phyloP scores from a whole-genome alignment of 2,329 filamentous ascomycete species.

The Ophidiomyces ophidiicola region DNA sequence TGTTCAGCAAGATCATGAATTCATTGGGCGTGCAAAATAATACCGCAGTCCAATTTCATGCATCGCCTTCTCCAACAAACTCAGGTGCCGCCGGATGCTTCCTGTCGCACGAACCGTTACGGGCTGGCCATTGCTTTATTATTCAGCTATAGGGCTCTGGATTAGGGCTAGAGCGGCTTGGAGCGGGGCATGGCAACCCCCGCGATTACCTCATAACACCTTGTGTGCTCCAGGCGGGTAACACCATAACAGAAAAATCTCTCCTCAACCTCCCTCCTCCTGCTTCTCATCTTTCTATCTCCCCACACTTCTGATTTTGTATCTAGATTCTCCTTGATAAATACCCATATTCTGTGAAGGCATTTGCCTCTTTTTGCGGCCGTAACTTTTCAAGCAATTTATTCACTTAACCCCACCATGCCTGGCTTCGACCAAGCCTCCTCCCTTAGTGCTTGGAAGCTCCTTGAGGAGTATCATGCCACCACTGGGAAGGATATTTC shows the following conservation, averaged over 20 bases:
- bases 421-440: constrained; percentile 51
- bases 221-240: constrained; percentile 1
- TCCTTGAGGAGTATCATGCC: constrained; percentile 83
- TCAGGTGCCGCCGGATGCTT: too few relatives aligned
- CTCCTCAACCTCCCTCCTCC: too few relatives aligned
- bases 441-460: constrained; percentile 74
- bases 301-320: background rate
- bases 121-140: too few relatives aligned
- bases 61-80: too few relatives aligned
- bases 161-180: too few relatives aligned
- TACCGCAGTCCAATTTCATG: too few relatives aligned
- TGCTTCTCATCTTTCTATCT: background rate
- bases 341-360: too few relatives aligned
- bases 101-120: too few relatives aligned
- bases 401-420: constrained; percentile 21
- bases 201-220: constrained; percentile 8
- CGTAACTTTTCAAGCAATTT: background rate
- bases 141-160: too few relatives aligned
- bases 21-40: too few relatives aligned
- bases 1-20: too few relatives aligned
- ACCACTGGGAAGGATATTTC: constrained; percentile 77
- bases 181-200: background rate
- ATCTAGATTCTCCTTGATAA: too few relatives aligned
- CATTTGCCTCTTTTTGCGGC: background rate
- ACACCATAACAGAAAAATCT: background rate